A percentile compares a stretch with the other conserved stretches of the same genome.
phyloP scores from a whole-genome alignment of 306 rosid species.

The Quercus berberidifolia region DNA sequence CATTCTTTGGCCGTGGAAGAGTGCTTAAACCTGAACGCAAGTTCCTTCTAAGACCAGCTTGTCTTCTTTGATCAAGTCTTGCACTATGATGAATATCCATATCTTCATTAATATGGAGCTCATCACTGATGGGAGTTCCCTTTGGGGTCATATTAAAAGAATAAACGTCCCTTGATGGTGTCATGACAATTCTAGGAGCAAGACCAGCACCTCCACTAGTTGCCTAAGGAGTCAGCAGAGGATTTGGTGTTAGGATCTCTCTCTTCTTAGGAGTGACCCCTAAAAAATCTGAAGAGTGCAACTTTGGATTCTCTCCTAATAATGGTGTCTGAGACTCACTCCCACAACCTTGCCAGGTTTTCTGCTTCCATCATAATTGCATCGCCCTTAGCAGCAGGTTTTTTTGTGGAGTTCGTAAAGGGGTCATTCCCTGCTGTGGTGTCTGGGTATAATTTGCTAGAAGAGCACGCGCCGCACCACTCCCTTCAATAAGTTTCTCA shows the following conservation, averaged over 20 bases:
- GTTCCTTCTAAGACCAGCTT: conserved; percentile 66
- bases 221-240: conserved; percentile 78
- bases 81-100: conserved; percentile 63
- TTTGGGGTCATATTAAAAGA: conserved; percentile 77
- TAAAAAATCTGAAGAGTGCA: conserved; percentile 89
- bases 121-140: conserved; percentile 88
- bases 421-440: conserved; percentile 69
- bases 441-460: conserved; percentile 85
- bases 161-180: conserved; percentile 80
- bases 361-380: conserved; percentile 97
- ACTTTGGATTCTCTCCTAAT: conserved; percentile 85
- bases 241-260: conserved; percentile 78
- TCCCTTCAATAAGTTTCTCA: conserved; percentile 67
- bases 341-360: conserved; percentile 87
- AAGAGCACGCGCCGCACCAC: conserved; percentile 82
- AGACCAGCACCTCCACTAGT: conserved; percentile 78
- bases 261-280: conserved; percentile 89
- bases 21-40: conserved; percentile 62
- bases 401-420: conserved; percentile 83
- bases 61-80: conserved; percentile 67
- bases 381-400: conserved; percentile 88
- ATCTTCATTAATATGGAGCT: conserved; percentile 79
- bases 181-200: conserved; percentile 75
- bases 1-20: conserved; percentile 79
- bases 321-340: conserved; percentile 94